Evolutionary conservation across 106 monocot species (phyloP).

Genomic region (Ottelia alismoides): DNA sequence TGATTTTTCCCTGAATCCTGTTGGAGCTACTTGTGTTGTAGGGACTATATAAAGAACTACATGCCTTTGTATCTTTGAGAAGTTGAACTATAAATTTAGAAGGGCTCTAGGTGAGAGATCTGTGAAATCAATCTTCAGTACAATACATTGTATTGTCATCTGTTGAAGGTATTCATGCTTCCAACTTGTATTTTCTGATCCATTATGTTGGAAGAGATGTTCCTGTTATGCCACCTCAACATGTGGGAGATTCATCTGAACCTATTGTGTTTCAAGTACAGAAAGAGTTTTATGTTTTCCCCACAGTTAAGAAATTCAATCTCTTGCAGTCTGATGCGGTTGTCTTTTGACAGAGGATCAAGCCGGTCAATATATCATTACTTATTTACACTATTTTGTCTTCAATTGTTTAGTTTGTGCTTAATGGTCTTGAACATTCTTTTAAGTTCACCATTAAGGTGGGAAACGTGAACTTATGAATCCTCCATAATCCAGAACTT

Average conservation of each 20-base stretch:
- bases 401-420: no score
- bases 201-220: conserved; percentile 65
- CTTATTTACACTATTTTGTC: no score
- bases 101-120: conserved; percentile 53
- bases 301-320: conserved; percentile 66
- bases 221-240: conserved; percentile 43
- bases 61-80: conserved; percentile 72
- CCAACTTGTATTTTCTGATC: conserved; percentile 60
- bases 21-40: no score
- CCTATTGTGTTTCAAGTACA: conserved; percentile 52
- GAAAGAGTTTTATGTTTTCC: conserved; percentile 77
- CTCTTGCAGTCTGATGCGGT: conserved; percentile 51
- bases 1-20: no score
- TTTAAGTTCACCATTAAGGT: no score
- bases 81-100: conserved; percentile 55
- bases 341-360: conserved; percentile 45
- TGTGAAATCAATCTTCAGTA: conserved; percentile 54
- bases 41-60: no score
- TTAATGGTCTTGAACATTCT: no score
- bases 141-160: conserved; percentile 38
- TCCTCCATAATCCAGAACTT: no score
- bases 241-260: conserved; percentile 16
- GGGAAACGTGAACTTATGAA: no score
- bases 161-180: conserved; percentile 25
- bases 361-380: conserved; percentile 76